These are phyloP conservation scores for Phytopythium oedochilum DNA, from an alignment of 352 stramenopile genomes.

Conservation along the genomic window DNA sequence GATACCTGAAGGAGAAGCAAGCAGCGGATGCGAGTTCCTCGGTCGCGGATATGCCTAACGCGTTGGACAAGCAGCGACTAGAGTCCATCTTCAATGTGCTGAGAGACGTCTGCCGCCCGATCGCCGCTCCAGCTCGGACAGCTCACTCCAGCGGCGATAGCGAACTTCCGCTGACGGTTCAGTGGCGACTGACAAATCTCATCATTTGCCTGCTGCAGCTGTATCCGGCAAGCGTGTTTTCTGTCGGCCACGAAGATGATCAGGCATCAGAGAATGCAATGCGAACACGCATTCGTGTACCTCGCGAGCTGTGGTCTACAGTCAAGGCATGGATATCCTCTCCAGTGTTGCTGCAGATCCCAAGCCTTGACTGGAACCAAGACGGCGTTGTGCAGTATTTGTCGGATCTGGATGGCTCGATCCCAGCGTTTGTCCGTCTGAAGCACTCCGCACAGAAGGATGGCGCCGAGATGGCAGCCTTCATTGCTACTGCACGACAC, in stretches of 20 bases:
- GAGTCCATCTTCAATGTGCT: slow-evolving; percentile 35
- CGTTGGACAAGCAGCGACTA: slow-evolving; percentile 36
- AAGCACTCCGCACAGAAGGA: slow-evolving; percentile 20
- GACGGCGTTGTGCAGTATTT: slow-evolving; percentile 12
- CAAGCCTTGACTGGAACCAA: slow-evolving; percentile 25
- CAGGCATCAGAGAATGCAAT: neutral
- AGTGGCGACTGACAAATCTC: slow-evolving; percentile 40
- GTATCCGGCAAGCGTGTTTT: slow-evolving; percentile 13
- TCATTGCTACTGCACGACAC: slow-evolving; percentile 20
- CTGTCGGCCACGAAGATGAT: neutral
- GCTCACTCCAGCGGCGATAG: slow-evolving; percentile 7
- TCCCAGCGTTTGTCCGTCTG: slow-evolving; percentile 23
- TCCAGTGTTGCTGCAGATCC: slow-evolving; percentile 16
- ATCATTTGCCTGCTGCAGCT: slow-evolving; percentile 28
- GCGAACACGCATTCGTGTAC: slow-evolving; percentile 16
- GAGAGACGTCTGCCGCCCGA: slow-evolving; percentile 24
- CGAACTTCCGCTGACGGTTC: slow-evolving; percentile 7
- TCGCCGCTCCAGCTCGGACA: neutral
- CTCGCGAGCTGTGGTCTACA: slow-evolving; percentile 30
- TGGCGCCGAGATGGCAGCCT: slow-evolving; percentile 18
- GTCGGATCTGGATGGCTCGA: slow-evolving; percentile 21
- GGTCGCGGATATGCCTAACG: neutral
- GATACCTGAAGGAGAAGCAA: slow-evolving; percentile 24
- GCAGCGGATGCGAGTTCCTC: neutral
- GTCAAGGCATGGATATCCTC: slow-evolving; percentile 28